Percentiles rank a stretch among this genome's conserved stretches.
These are phyloP conservation scores for Nakazawaea ishiwadae DNA, from an alignment of 805 yeast genomes.

Conservation along the genomic window DNA sequence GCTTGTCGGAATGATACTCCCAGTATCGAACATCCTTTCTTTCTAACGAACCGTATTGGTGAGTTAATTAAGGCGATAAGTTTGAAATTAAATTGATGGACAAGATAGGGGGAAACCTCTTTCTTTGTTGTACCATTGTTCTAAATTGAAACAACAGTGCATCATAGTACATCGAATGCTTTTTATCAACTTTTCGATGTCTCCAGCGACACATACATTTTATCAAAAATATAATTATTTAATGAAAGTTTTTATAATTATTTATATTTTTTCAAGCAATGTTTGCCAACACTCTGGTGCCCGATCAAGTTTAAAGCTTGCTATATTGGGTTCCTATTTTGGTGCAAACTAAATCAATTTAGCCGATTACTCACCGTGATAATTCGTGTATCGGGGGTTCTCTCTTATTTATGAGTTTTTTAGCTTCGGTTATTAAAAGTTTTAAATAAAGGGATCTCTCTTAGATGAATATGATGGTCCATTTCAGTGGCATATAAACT, in stretches of 20 bases:
- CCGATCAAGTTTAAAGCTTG: constrained; percentile 32
- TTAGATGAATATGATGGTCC: constrained; percentile 57
- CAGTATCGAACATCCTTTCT: constrained; percentile 13
- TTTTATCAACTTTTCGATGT: constrained; percentile 11
- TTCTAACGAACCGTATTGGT: constrained; percentile 12
- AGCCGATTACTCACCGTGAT: constrained; percentile 74
- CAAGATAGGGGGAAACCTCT: too few species aligned
- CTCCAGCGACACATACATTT: constrained; percentile 14
- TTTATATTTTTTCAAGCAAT: constrained; percentile 13
- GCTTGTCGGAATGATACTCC: constrained; percentile 4
- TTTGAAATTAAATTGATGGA: neutral
- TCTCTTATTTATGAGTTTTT: constrained; percentile 14
- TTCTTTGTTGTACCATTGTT: too few species aligned
- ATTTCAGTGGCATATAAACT: constrained; percentile 52
- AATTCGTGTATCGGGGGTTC: constrained; percentile 17
- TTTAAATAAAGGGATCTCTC: neutral
- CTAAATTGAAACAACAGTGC: constrained; percentile 8
- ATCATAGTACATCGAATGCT: constrained; percentile 14
- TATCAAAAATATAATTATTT: neutral
- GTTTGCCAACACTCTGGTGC: constrained; percentile 96
- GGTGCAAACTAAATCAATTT: constrained; percentile 74
- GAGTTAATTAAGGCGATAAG: constrained; percentile 10
- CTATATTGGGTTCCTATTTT: constrained; percentile 82
- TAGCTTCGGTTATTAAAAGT: constrained; percentile 6
- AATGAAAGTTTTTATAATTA: neutral